A percentile compares a stretch with the other conserved stretches of the same genome.
phyloP scores from a whole-genome alignment of 2,329 filamentous ascomycete species.

The Epichloe baconii region DNA sequence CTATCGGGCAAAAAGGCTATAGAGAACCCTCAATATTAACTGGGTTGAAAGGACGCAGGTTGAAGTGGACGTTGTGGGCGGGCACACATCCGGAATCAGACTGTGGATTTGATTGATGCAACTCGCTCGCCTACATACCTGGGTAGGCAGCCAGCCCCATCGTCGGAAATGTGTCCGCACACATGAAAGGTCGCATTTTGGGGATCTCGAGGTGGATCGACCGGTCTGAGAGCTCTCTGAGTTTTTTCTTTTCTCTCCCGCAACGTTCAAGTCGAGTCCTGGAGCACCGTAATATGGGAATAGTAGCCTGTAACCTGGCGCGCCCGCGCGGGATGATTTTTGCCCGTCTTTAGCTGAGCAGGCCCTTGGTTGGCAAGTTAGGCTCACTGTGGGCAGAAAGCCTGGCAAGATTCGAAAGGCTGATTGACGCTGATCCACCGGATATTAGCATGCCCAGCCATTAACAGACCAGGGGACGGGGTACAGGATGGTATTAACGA shows the following conservation, averaged over 20 bases:
- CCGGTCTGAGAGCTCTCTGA: neutral
- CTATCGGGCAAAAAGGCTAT: conserved; percentile 1
- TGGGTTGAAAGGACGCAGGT: neutral
- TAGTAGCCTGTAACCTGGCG: neutral
- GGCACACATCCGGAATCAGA: neutral
- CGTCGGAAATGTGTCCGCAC: conserved; percentile 5
- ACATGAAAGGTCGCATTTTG: conserved; percentile 4
- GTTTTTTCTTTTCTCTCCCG: neutral
- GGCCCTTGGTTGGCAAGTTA: neutral
- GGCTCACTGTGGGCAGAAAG: neutral
- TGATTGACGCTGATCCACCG: neutral
- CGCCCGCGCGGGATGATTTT: neutral
- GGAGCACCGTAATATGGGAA: neutral
- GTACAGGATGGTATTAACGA: neutral
- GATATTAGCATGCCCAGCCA: neutral
- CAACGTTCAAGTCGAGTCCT: neutral
- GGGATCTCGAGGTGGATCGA: conserved; percentile 2
- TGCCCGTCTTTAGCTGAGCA: neutral
- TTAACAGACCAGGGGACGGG: neutral
- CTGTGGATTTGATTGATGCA: neutral
- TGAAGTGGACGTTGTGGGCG: conserved; percentile 1
- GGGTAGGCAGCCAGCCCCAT: conserved; percentile 2
- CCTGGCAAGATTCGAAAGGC: neutral
- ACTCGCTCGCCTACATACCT: conserved; percentile 1
- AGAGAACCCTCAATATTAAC: neutral